Percentiles rank a stretch among this genome's conserved stretches.
phyloP scores from a whole-genome alignment of 2,329 filamentous ascomycete species.

The Claviceps lovelessii region DNA sequence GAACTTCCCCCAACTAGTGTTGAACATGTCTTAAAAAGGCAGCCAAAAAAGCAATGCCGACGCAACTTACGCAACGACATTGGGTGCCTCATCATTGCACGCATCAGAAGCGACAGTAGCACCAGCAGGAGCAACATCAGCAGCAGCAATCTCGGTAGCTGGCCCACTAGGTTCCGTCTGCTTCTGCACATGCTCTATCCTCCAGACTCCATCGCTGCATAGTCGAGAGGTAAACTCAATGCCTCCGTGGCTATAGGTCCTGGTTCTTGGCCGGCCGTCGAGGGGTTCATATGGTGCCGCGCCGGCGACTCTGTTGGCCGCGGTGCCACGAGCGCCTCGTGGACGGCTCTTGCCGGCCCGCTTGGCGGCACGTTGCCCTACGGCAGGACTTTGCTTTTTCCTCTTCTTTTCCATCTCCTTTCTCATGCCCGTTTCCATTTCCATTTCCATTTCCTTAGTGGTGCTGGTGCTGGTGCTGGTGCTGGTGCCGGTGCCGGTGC shows the following conservation, averaged over 20 bases:
- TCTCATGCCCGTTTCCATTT: not conserved
- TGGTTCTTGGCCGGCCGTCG: not conserved
- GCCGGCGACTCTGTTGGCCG: not conserved
- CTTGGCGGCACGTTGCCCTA: not conserved
- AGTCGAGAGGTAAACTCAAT: not conserved
- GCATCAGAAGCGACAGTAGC: no score
- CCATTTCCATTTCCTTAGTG: not conserved
- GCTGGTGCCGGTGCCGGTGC: not conserved
- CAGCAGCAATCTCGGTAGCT: not conserved
- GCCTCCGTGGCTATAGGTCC: not conserved
- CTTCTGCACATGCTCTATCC: not conserved
- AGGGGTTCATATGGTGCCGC: not conserved
- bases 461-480: not conserved
- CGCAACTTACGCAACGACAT: not conserved
- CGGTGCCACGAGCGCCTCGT: not conserved
- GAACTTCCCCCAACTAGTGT: no score
- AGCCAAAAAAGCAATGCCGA: no score
- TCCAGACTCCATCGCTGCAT: not conserved
- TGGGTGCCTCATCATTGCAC: not conserved
- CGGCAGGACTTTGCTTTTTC: not conserved
- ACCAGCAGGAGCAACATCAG: not conserved
- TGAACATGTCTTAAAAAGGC: no score
- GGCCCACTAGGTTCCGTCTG: not conserved
- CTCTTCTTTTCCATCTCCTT: not conserved
- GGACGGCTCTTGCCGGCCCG: not conserved